Base-by-base conservation (phyloP, 257 asterid genomes). In the Lavandula angustifolia region DNA sequence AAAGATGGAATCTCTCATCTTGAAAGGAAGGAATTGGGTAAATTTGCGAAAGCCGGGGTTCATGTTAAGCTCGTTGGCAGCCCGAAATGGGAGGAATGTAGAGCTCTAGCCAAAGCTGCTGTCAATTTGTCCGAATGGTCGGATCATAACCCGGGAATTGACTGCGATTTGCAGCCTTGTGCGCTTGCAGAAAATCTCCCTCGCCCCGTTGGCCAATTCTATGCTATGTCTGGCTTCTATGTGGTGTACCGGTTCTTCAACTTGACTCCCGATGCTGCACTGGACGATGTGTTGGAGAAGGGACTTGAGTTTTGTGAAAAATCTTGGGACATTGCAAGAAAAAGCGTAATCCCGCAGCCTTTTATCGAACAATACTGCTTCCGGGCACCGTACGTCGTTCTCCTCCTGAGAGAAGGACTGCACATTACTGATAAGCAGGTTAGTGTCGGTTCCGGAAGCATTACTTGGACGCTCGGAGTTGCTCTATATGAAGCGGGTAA, bases 401-500 rank as follows among this genome's bases (percentile, higher is more conserved):
- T 72, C 10, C 92, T 94, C 40, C 41, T 94, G 79, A 79, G 99
- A 79, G 95, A 94, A 80, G 99, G 99, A 70, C 64, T 94, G 81
- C 97, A 88, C 64, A 90, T 94, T 69, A 75, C 89, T 22, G 96
- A 90, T 68, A 65, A 74, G 12, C 72, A 82, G 72, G 92, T 94
- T 11, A 64, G 54, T 66, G 75, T 88, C 49, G 99, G 90, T 41
- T 87, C 99, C 13, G 99, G 99, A 52, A 90, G 99, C 77, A 86
- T 91, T 67, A 87, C 99, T 48, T 90, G 99, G 99, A 88, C 99
- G 11, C 89, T 88, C 34, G 99, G 99, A 69, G 98, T 89, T 77
- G 99, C 98, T 53, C 73, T 90, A 73, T 79, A 75, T 70, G 99
- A 90, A 86, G 98, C 99, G 49, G 99, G 95, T 40, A 88, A 82